Percentiles rank a stretch among this genome's conserved stretches.
These are phyloP conservation scores for Arctostaphylos glauca DNA, from an alignment of 148 eudicot species.

Conservation along the genomic window DNA sequence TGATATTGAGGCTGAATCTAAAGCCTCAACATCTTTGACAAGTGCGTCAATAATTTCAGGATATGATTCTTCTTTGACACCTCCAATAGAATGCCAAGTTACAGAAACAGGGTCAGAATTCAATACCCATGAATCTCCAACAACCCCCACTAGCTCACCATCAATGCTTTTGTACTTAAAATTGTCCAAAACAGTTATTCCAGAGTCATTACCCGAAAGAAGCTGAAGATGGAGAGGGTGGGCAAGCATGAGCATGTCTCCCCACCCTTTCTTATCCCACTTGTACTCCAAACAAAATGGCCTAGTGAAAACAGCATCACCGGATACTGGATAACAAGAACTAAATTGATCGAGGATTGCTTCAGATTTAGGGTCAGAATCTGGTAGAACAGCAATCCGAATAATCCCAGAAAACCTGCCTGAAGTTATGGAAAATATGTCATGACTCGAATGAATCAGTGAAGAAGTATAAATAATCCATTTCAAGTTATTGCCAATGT, in stretches of 20 bases:
- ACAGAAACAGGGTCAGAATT: slow-evolving; percentile 62
- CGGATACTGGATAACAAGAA: slow-evolving; percentile 72
- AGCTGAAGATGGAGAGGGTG: slow-evolving; percentile 79
- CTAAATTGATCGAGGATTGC: slow-evolving; percentile 65
- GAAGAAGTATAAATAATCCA: slow-evolving; percentile 73
- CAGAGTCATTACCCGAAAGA: slow-evolving; percentile 34
- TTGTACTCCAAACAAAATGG: slow-evolving; percentile 75
- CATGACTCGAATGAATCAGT: slow-evolving; percentile 44
- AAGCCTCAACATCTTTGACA: slow-evolving; percentile 50
- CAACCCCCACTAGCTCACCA: slow-evolving; percentile 96
- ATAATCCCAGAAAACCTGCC: slow-evolving; percentile 61
- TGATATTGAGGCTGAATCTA: slow-evolving; percentile 45
- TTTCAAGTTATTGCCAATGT: slow-evolving; percentile 56
- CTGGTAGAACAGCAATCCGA: slow-evolving; percentile 59
- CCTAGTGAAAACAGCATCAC: slow-evolving; percentile 47
- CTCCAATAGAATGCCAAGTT: slow-evolving; percentile 81
- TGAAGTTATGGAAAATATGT: slow-evolving; percentile 46
- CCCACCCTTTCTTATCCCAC: slow-evolving; percentile 80
- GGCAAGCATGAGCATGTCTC: slow-evolving; percentile 86
- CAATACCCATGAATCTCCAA: slow-evolving; percentile 87
- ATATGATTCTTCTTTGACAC: slow-evolving; percentile 58
- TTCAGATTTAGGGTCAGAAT: slow-evolving; percentile 38
- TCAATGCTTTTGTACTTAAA: slow-evolving; percentile 78
- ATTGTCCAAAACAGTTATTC: slow-evolving; percentile 53
- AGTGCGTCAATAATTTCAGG: slow-evolving; percentile 64